Evolutionary conservation across 2,329 filamentous ascomycete genomes (phyloP), one percentile per base, ranked within the genome.

Genomic region (Zymoseptoria ardabiliae): DNA sequence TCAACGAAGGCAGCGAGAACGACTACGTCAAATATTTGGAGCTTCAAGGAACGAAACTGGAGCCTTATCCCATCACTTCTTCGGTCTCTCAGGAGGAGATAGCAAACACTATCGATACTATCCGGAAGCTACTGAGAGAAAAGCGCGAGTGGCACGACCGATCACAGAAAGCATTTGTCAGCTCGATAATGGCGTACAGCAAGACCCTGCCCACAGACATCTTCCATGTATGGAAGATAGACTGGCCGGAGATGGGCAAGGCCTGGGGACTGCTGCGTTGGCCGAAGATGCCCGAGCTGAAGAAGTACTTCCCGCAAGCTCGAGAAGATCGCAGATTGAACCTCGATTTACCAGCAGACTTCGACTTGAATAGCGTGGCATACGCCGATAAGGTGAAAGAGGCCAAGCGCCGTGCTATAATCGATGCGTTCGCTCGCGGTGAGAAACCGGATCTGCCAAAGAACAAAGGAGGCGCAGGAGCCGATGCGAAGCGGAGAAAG

Each of bases 131-230:
- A 3, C 81, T 86, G 11, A 75, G 78, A 25, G 73, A 76, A 48
- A 88, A 90, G 71, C 78, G 87, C 22, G 83, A 85, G 23, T 71
- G 94, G 10, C 87, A 94, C 72, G 91, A 97, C 72, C 94, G 96
- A 69, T 91, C 89, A 0, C 91, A 96, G 71, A 86, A 87, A 62
- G 94, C 87, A 0, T 97, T 99, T 68, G 93, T 97, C 21, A 93
- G 89, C 70, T 97, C 91, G 89, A 85, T 96, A 1, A 85, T 91
- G 71, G 89, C 90, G 66, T 97, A 97, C 76, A 89, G 85, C 71
- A 95, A 94, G 69, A 94, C 97, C 70, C 86, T 92, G 65, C 91
- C 93, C 0, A 87, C 85, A 61, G 95, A 91, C 69, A 97, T 99
- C 66, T 99, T 99, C 78, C 85, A 89, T 10, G 79, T 91, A 2